phyloP scores from a whole-genome alignment of 176 grass and related monocot species.

The Avena insularis region DNA sequence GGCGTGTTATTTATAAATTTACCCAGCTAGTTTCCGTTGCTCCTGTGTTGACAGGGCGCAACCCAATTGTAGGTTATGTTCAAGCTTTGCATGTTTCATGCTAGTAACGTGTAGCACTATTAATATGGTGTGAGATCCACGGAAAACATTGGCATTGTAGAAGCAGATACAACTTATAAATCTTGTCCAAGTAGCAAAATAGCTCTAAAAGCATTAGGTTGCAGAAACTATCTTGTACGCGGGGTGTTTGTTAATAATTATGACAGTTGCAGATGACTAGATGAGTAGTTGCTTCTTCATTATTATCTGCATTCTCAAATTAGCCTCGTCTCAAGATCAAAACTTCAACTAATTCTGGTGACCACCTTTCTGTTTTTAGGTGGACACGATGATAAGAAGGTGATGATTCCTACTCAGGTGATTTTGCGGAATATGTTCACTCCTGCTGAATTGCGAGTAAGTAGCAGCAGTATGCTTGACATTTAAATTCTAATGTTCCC shows the following conservation, averaged over 20 bases:
- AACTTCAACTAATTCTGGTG: conserved; percentile 1
- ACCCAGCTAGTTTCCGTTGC: conserved; percentile 5
- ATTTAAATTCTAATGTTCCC: background rate
- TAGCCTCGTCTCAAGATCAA: background rate
- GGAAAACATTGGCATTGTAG: background rate
- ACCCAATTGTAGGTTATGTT: background rate
- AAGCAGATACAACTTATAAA: background rate
- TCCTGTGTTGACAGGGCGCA: background rate
- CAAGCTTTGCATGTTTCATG: conserved; percentile 29
- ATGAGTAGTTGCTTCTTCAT: background rate
- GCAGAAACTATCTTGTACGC: conserved; percentile 21
- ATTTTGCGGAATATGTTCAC: conserved; percentile 88
- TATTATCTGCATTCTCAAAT: conserved; percentile 8
- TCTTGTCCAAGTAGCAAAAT: conserved; percentile 29
- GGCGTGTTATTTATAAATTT: background rate
- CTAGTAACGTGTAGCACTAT: conserved; percentile 17
- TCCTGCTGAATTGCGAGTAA: conserved; percentile 89
- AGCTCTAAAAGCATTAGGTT: background rate
- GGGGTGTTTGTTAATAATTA: conserved; percentile 10
- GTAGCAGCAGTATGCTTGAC: conserved; percentile 42
- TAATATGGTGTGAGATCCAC: background rate
- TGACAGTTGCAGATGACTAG: background rate
- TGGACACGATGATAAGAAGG: conserved; percentile 92
- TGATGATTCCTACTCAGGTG: conserved; percentile 72
- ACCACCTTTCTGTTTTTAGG: conserved; percentile 58